phyloP scores from a whole-genome alignment of 73 alveolate genomes.

The Paramecium biaurelia region DNA sequence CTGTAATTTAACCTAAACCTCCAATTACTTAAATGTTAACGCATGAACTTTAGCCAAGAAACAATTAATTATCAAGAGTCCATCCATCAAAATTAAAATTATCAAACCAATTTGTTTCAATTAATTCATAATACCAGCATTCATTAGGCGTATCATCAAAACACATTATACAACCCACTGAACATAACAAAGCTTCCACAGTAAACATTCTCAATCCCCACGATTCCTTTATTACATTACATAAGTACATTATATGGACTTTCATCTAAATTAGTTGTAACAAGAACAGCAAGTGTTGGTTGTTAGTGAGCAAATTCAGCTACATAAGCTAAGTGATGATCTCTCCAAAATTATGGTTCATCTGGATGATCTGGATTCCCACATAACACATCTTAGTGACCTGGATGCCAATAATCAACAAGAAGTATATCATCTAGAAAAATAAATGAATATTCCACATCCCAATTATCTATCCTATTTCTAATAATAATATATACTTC shows the following conservation, averaged over 20 bases:
- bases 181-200: not conserved
- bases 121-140: not conserved
- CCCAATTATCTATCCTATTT: no score
- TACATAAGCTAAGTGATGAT: no score
- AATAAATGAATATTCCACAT: no score
- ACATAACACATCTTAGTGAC: no score
- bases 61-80: not conserved
- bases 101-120: not conserved
- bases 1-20: not conserved
- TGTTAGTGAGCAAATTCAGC: no score
- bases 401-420: no score
- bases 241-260: not conserved
- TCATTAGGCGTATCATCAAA: not conserved
- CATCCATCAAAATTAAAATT: not conserved
- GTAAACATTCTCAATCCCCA: not conserved
- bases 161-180: not conserved
- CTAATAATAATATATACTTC: no score
- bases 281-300: not conserved
- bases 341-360: no score
- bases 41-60: not conserved
- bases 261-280: not conserved
- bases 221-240: not conserved
- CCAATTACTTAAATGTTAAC: not conserved
- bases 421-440: no score
- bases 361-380: no score